These are phyloP conservation scores for Penicillium odoratum DNA, from an alignment of 495 filamentous ascomycete species.

Conservation along the genomic window DNA sequence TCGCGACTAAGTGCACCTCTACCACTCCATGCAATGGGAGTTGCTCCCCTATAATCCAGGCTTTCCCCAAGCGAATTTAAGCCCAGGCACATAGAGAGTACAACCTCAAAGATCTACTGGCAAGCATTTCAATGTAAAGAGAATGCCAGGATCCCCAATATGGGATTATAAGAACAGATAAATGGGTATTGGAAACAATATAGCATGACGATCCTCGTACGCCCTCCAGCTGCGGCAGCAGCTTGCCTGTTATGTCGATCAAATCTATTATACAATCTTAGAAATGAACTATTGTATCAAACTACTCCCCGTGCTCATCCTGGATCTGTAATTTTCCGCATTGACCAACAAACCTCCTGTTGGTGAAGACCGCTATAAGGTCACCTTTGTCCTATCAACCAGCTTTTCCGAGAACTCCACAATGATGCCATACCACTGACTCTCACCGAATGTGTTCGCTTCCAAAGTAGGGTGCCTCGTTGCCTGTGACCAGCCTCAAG, in stretches of 20 bases:
- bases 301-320: constrained; percentile 23
- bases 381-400: constrained; percentile 15
- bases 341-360: constrained; percentile 10
- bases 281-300: constrained; percentile 27
- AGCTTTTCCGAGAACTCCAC: constrained; percentile 23
- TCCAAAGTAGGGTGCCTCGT: constrained; percentile 24
- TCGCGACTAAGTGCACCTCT: neutral
- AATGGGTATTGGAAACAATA: neutral
- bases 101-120: neutral
- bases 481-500: neutral
- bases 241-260: constrained; percentile 16
- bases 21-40: neutral
- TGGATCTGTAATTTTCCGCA: constrained; percentile 27
- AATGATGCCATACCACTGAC: constrained; percentile 12
- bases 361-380: constrained; percentile 24
- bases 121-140: neutral
- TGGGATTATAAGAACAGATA: neutral
- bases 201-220: constrained; percentile 4
- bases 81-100: neutral
- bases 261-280: constrained; percentile 22
- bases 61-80: neutral
- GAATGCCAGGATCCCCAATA: neutral
- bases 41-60: neutral
- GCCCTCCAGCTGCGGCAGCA: constrained; percentile 15
- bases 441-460: constrained; percentile 22